Conservation (phyloP, 192 early-diverging fungal genomes). For the Gamsiella multidivaricata region DNA sequence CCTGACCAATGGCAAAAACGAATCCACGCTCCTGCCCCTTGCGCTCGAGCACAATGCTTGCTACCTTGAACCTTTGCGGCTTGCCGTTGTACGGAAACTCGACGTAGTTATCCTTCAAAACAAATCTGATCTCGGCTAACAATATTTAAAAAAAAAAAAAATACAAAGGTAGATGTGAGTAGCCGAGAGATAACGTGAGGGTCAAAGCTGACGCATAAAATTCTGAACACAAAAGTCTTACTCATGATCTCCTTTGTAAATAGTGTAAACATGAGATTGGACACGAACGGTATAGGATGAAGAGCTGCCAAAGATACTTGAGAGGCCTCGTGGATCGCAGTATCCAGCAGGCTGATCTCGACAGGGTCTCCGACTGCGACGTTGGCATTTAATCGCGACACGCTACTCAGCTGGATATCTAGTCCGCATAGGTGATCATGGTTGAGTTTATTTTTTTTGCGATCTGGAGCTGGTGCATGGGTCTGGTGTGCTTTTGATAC, state of each 20-base stretch:
- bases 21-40: slow-evolving; percentile 13
- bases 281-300: slow-evolving; percentile 40
- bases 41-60: slow-evolving; percentile 25
- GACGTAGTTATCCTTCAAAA: slow-evolving; percentile 55
- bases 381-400: slow-evolving; percentile 58
- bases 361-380: slow-evolving; percentile 61
- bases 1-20: slow-evolving; percentile 45
- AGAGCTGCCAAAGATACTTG: slow-evolving; percentile 57
- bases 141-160: neutral
- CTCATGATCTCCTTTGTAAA: slow-evolving; percentile 73
- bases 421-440: neutral
- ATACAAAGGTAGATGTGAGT: neutral
- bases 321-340: slow-evolving; percentile 47
- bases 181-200: too few relatives aligned
- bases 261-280: slow-evolving; percentile 61
- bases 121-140: slow-evolving; percentile 71
- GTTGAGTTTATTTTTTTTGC: too few relatives aligned
- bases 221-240: too few relatives aligned
- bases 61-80: slow-evolving; percentile 56
- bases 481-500: slow-evolving; percentile 4
- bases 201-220: too few relatives aligned
- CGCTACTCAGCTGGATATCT: slow-evolving; percentile 64
- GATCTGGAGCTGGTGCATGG: too few relatives aligned
- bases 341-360: slow-evolving; percentile 34
- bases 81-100: slow-evolving; percentile 70